Percentiles rank a stretch among this genome's conserved stretches.
Evolutionary conservation across 164 flowering plant genomes (phyloP).

Genomic region (Nymphaea colorata): DNA sequence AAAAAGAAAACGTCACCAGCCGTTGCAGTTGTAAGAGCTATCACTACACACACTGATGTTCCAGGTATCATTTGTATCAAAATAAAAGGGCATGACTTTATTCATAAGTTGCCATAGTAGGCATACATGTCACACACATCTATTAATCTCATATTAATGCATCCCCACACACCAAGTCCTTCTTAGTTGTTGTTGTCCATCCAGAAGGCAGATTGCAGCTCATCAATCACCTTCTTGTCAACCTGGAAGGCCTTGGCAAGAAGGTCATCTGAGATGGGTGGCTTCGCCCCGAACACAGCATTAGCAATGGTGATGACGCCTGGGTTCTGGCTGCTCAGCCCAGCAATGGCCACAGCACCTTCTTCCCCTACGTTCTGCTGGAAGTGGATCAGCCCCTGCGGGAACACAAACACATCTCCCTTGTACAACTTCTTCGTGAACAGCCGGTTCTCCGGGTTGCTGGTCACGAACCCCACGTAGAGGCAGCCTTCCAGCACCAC

Average conservation of each 20-base stretch:
- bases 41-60: too few relatives aligned
- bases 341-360: constrained; percentile 2
- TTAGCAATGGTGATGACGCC: constrained; percentile 9
- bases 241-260: constrained; percentile 7
- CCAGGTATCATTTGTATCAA: too few relatives aligned
- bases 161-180: too few relatives aligned
- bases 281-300: constrained; percentile 3
- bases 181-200: not conserved
- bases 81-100: too few relatives aligned
- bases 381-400: constrained; percentile 7
- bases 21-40: too few relatives aligned
- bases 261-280: not conserved
- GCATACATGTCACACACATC: too few relatives aligned
- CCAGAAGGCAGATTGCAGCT: constrained; percentile 2
- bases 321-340: constrained; percentile 6
- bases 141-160: not conserved
- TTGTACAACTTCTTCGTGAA: constrained; percentile 3
- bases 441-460: constrained; percentile 5
- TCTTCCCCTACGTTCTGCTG: not conserved
- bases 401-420: constrained; percentile 10
- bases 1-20: too few relatives aligned
- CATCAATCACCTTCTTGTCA: not conserved
- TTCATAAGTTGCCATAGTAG: too few relatives aligned
- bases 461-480: constrained; percentile 5
- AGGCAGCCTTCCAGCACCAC: constrained; percentile 5